Conservation (phyloP, 2,329 filamentous ascomycete species). For the Eutypella sp. region DNA sequence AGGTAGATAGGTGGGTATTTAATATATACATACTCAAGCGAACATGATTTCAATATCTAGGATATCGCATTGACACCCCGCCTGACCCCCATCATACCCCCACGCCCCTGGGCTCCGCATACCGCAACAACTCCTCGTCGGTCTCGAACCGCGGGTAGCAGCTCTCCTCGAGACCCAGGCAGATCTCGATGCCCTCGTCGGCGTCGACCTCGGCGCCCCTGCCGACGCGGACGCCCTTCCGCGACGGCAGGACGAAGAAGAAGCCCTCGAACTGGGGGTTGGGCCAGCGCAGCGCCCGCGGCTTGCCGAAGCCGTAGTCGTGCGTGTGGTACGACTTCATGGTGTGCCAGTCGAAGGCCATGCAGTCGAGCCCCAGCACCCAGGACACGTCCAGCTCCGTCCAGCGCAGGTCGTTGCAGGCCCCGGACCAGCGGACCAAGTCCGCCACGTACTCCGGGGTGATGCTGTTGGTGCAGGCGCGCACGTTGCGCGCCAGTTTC, state of each 20-base stretch:
- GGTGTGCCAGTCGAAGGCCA: conserved; percentile 20
- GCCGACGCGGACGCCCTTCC: conserved; percentile 6
- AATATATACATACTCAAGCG: no score
- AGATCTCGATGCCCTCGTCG: conserved; percentile 18
- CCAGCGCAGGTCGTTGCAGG: conserved; percentile 16
- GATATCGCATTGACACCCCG: no score
- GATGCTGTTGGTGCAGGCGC: conserved; percentile 16
- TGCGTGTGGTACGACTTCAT: conserved; percentile 20
- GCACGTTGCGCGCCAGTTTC: conserved; percentile 15
- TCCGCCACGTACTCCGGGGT: conserved; percentile 15
- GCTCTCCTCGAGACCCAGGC: conserved; percentile 13
- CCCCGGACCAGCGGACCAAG: conserved; percentile 19
- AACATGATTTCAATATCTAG: no score
- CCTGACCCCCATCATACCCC: no score
- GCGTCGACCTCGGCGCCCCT: not conserved
- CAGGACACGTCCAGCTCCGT: conserved; percentile 16
- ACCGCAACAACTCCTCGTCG: conserved; percentile 11
- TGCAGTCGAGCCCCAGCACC: conserved; percentile 22
- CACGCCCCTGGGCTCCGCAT: conserved; percentile 5
- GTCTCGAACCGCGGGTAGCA: conserved; percentile 12
- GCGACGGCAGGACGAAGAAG: conserved; percentile 14
- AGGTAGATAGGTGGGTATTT: no score
- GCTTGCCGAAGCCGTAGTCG: conserved; percentile 26
- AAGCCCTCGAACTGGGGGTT: conserved; percentile 14
- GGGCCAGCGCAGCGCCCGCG: conserved; percentile 12